These are phyloP conservation scores for Phalaenopsis aphrodite DNA, from an alignment of 106 monocot species.

Conservation along the genomic window DNA sequence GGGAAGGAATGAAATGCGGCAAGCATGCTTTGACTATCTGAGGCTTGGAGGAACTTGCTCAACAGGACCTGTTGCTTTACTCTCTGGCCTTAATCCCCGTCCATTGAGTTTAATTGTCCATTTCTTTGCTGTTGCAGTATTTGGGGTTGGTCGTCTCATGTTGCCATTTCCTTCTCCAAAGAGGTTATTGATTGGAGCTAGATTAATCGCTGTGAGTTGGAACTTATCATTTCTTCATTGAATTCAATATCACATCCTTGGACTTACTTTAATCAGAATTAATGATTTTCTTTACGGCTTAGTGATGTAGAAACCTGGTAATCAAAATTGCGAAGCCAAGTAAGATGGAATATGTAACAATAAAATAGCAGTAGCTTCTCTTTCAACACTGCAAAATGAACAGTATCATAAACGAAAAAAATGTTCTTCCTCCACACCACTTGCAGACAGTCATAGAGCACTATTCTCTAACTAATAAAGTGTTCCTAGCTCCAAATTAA, in stretches of 20 bases:
- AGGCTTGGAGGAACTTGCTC: slow-evolving; percentile 80
- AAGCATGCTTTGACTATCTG: slow-evolving; percentile 88
- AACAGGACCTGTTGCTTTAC: slow-evolving; percentile 55
- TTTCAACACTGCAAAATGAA: no score
- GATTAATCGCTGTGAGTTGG: slow-evolving; percentile 64
- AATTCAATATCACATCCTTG: not conserved
- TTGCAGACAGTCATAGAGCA: no score
- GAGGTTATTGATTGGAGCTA: slow-evolving; percentile 62
- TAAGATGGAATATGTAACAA: no score
- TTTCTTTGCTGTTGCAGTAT: slow-evolving; percentile 89
- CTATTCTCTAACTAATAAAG: no score
- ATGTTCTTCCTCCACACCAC: no score
- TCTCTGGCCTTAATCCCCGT: slow-evolving; percentile 75
- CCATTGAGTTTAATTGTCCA: slow-evolving; percentile 72
- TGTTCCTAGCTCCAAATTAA: no score
- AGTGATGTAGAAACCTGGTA: not conserved
- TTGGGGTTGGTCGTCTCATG: slow-evolving; percentile 82
- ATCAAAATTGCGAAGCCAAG: no score
- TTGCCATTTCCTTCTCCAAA: slow-evolving; percentile 74
- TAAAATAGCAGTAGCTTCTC: no score
- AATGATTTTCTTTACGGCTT: not conserved
- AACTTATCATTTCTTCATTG: not conserved
- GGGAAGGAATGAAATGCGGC: slow-evolving; percentile 75
- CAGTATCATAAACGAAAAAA: no score
- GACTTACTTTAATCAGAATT: no score